Evolutionary conservation across 2,329 filamentous ascomycete genomes (phyloP).

Genomic region (Xylaria sp.): DNA sequence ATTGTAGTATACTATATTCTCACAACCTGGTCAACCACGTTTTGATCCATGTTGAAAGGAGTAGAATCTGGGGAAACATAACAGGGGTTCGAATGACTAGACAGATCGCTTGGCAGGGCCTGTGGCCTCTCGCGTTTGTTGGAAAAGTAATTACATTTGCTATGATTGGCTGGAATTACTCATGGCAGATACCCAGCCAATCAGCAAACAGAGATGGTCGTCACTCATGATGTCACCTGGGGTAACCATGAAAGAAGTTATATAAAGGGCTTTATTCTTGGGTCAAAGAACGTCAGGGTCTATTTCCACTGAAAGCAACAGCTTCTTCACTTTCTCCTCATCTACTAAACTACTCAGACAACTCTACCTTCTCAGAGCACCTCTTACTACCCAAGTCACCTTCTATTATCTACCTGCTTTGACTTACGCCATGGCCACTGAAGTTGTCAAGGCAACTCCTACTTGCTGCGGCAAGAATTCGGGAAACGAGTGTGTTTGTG

Average conservation of each 20-base stretch:
- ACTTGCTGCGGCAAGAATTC: conserved; percentile 67
- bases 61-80: conserved; percentile 18
- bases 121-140: neutral
- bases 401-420: neutral
- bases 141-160: conserved; percentile 33
- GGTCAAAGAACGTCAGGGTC: neutral
- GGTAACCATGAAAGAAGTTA: neutral
- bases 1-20: too few species aligned
- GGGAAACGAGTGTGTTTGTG: conserved; percentile 64
- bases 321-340: neutral
- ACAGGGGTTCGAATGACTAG: neutral
- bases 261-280: conserved; percentile 14
- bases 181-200: conserved; percentile 8
- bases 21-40: neutral
- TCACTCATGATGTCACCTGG: conserved; percentile 34
- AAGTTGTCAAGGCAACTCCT: conserved; percentile 51
- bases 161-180: conserved; percentile 28
- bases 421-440: conserved; percentile 47
- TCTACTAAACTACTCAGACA: neutral
- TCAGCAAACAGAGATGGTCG: conserved; percentile 32
- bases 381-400: neutral
- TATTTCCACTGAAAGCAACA: neutral
- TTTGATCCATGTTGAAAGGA: neutral
- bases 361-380: neutral
- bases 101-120: neutral